Conservation (phyloP, 169 alveolate genomes). For the Perkinsus olseni region DNA sequence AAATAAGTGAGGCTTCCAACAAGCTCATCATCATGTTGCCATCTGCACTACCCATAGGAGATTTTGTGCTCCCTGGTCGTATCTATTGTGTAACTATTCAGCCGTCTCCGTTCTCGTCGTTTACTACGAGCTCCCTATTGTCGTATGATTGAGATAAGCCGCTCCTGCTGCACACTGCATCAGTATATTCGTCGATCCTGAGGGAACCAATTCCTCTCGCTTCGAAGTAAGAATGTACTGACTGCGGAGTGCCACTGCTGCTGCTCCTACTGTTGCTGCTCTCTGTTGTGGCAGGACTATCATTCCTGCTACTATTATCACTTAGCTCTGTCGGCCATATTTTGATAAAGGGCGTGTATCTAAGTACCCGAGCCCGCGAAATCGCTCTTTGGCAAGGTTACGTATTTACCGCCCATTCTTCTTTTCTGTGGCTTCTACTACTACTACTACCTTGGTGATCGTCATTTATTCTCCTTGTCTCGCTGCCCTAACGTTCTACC, state of each 20-base stretch:
- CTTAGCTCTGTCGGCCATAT: background rate
- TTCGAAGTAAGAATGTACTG: no score
- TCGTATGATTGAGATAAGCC: background rate
- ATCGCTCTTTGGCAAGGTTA: constrained; percentile 1
- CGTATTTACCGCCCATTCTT: background rate
- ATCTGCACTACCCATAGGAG: background rate
- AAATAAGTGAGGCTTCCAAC: background rate
- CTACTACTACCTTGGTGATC: background rate
- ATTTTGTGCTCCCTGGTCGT: background rate
- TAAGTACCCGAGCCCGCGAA: constrained; percentile 5
- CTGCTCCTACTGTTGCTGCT: background rate
- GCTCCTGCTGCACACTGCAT: background rate
- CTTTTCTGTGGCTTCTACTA: background rate
- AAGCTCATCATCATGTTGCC: background rate
- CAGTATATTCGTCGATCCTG: no score
- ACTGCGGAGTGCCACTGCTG: background rate
- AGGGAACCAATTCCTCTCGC: no score
- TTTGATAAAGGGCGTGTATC: background rate
- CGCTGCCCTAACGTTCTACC: background rate
- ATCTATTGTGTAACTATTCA: background rate
- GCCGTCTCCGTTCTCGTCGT: background rate
- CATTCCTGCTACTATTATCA: background rate
- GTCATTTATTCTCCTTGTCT: background rate
- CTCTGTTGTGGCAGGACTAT: background rate
- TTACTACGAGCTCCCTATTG: background rate